Conservation (phyloP, 2,329 filamentous ascomycete genomes). For the Tolypocladium paradoxum region DNA sequence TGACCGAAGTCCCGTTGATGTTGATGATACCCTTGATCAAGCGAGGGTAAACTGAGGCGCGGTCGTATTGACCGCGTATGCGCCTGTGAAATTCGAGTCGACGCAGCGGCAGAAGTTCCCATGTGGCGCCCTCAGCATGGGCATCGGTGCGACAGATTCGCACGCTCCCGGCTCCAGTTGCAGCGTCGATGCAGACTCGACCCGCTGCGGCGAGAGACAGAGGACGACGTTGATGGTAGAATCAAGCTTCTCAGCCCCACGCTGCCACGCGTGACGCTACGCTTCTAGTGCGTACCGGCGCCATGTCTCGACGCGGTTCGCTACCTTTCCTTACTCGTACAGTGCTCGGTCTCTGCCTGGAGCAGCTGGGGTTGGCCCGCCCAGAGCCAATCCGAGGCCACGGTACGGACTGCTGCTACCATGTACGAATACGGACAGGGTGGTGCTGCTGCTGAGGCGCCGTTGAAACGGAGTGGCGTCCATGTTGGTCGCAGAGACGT, state of each 20-base stretch:
- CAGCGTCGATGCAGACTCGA: neutral
- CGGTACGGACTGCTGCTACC: neutral
- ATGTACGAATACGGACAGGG: too few species aligned
- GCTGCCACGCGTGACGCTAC: neutral
- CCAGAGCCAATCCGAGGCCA: neutral
- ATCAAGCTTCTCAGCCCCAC: neutral
- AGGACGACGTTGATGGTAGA: neutral
- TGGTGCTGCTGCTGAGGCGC: conserved; percentile 2
- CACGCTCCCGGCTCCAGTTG: neutral
- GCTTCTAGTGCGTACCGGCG: neutral
- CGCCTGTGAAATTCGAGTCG: neutral
- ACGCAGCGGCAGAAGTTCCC: neutral
- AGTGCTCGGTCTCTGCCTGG: neutral
- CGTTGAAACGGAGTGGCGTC: conserved; percentile 14
- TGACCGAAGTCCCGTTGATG: neutral
- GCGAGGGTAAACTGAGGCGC: too few species aligned
- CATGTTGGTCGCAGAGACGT: conserved; percentile 9
- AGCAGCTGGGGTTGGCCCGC: neutral
- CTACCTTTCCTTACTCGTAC: too few species aligned
- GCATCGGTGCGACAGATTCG: neutral
- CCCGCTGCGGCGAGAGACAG: neutral
- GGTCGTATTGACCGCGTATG: neutral
- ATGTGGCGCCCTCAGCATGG: neutral
- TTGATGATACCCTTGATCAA: neutral
- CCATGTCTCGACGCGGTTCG: neutral